phyloP scores from a whole-genome alignment of 352 stramenopile genomes.

The Globisporangium nunn region DNA sequence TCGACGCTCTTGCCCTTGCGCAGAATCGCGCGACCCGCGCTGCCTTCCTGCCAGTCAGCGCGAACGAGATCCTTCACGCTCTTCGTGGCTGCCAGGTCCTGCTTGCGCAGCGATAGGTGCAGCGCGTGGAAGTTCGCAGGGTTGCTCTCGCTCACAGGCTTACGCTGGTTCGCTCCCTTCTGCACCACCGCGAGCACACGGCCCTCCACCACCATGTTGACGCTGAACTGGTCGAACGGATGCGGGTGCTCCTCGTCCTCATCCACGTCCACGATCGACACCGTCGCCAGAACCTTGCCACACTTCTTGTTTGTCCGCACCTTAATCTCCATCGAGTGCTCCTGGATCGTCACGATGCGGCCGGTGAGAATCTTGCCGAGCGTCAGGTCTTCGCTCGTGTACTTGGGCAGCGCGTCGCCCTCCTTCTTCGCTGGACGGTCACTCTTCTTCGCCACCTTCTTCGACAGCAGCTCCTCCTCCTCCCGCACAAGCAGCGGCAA shows the following conservation, averaged over 20 bases:
- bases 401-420: conserved; percentile 57
- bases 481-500: conserved; percentile 57
- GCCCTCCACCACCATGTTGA: conserved; percentile 63
- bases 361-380: conserved; percentile 67
- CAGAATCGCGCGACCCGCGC: conserved; percentile 60
- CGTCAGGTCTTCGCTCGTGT: conserved; percentile 43
- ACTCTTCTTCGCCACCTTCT: conserved; percentile 17
- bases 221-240: conserved; percentile 75
- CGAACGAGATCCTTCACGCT: conserved; percentile 45
- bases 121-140: conserved; percentile 64
- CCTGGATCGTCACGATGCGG: conserved; percentile 68
- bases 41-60: conserved; percentile 72
- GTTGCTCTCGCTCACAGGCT: conserved; percentile 74
- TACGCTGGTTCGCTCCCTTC: conserved; percentile 84
- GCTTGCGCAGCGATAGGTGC: conserved; percentile 56
- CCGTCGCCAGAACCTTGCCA: conserved; percentile 66
- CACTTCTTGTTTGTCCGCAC: conserved; percentile 65
- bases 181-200: conserved; percentile 57
- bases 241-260: conserved; percentile 38
- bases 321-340: conserved; percentile 79
- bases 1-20: conserved; percentile 43
- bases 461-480: conserved; percentile 39
- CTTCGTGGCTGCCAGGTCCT: conserved; percentile 33
- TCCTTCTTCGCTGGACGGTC: conserved; percentile 15
- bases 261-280: conserved; percentile 85